Evolutionary conservation across 345 rosid genomes (phyloP).

Genomic region (Arabis alpina): DNA sequence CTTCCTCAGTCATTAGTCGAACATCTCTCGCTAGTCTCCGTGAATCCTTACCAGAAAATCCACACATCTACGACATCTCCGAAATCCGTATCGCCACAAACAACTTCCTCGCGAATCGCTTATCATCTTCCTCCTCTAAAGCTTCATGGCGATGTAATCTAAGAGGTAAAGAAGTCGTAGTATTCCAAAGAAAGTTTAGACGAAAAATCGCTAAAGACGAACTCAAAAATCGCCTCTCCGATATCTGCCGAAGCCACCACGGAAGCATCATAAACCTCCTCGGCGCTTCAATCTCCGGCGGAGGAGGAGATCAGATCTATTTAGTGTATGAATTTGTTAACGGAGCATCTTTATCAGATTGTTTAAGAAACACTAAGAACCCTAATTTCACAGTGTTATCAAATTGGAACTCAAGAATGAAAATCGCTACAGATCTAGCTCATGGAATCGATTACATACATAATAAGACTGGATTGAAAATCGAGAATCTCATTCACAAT

Average conservation of each 20-base stretch:
- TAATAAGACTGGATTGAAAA: conserved; percentile 67
- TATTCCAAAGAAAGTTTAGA: conserved; percentile 76
- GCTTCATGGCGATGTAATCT: conserved; percentile 79
- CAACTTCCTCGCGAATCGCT: conserved; percentile 73
- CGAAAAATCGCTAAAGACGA: conserved; percentile 50
- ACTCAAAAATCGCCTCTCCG: conserved; percentile 56
- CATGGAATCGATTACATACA: conserved; percentile 90
- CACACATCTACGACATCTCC: conserved; percentile 74
- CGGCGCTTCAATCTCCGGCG: conserved; percentile 64
- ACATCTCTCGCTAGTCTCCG: conserved; percentile 76
- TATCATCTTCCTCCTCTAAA: conserved; percentile 62
- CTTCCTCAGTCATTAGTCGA: conserved; percentile 44
- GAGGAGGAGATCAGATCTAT: conserved; percentile 56
- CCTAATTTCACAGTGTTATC: conserved; percentile 74
- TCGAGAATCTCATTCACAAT: conserved; percentile 65
- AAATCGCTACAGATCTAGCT: conserved; percentile 81
- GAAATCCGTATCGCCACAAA: conserved; percentile 90
- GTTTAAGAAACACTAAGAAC: conserved; percentile 63
- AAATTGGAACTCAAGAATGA: conserved; percentile 83
- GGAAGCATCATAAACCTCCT: conserved; percentile 64
- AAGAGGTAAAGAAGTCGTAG: conserved; percentile 61
- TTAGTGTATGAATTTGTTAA: conserved; percentile 68
- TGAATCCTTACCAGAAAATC: conserved; percentile 63
- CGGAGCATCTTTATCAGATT: conserved; percentile 72
- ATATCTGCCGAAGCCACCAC: conserved; percentile 77